Evolutionary conservation across 2,329 filamentous ascomycete species (phyloP), one percentile per base, ranked within the genome.

Genomic region (Ascochyta clinopodiicola): DNA sequence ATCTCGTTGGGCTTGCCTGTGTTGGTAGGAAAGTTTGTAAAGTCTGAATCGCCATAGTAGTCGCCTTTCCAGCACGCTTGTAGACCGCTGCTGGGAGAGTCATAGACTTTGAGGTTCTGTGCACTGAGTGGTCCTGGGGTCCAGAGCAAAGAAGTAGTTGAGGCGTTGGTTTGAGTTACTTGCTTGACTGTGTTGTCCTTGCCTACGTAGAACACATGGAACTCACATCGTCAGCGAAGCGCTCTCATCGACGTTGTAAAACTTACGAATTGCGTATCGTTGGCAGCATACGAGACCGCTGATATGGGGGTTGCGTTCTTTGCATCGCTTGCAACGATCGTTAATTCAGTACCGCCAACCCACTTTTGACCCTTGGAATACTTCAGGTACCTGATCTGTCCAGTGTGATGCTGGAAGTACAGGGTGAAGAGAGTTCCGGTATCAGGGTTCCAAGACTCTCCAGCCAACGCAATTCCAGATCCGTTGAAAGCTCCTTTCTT

Each of bases 81-180:
- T 27, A 95, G 78, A 2, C 95, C 95, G 43, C 96, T 89, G 1
- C 91, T 86, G 67, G 98, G 98, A 1, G 92, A 89, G 78, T 98
- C 94, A 74, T 96, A 96, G 63, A 88, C 89, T 61, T 96, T 88
- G 35, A 91, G 85, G 59, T 96, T 92, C 61, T 91, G 88, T 73
- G 96, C 91, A 64, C 88, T 71, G 12, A 74, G 50, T 59, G 73
- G 55, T 0, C 79, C 79, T 12, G 76, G 66, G 15, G 61, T 47
- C 78, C 78, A 80, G 15, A 79, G 57, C 21, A 62, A 56, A 34
- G 76, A 75, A 9, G 68, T 64, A 4, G 47, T 51, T 19, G 47
- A 47, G 3, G 47, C 55, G 52, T 79, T 80, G 37, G 66, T 70
- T 48, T 77, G 75, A 2, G 67, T 69, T 17, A 75, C 63, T 58